Conservation (phyloP, 2,329 filamentous ascomycete species). For the Paraconiothyrium sp. region DNA sequence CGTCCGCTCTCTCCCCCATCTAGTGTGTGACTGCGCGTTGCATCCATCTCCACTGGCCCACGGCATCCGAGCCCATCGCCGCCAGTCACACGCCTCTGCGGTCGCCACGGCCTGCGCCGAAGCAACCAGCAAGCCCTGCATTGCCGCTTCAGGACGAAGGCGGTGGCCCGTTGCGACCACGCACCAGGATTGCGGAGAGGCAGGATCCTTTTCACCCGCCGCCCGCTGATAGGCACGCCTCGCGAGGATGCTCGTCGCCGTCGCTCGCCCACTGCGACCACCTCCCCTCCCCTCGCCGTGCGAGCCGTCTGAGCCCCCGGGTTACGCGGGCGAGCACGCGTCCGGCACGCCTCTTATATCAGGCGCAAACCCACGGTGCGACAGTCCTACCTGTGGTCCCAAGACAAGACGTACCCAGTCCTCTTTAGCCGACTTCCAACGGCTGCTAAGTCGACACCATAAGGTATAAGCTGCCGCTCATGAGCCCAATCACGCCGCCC, state of each 20-base stretch:
- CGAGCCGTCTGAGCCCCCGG: not conserved
- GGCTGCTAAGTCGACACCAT: slow-evolving; percentile 10
- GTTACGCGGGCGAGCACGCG: not conserved
- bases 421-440: slow-evolving; percentile 14
- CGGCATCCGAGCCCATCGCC: slow-evolving; percentile 6
- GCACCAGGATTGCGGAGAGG: slow-evolving; percentile 14
- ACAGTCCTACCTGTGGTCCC: not conserved
- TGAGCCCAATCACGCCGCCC: not conserved
- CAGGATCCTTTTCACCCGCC: slow-evolving; percentile 13
- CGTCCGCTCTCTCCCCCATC: not conserved
- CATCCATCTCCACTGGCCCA: slow-evolving; percentile 11
- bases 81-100: slow-evolving; percentile 9
- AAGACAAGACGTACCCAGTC: slow-evolving; percentile 4
- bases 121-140: slow-evolving; percentile 10
- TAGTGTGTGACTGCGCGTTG: slow-evolving; percentile 13
- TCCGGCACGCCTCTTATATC: not conserved
- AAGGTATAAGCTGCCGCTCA: slow-evolving; percentile 10
- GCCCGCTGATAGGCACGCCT: slow-evolving; percentile 7
- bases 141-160: slow-evolving; percentile 11
- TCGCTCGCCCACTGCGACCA: not conserved
- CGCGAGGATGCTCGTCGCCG: slow-evolving; percentile 7
- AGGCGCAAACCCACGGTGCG: not conserved
- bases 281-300: not conserved
- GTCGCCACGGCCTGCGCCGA: slow-evolving; percentile 2
- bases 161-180: slow-evolving; percentile 14